Evolutionary conservation across 768 basidiomycete genomes (phyloP).

Genomic region (Mycena rebaudengoi): DNA sequence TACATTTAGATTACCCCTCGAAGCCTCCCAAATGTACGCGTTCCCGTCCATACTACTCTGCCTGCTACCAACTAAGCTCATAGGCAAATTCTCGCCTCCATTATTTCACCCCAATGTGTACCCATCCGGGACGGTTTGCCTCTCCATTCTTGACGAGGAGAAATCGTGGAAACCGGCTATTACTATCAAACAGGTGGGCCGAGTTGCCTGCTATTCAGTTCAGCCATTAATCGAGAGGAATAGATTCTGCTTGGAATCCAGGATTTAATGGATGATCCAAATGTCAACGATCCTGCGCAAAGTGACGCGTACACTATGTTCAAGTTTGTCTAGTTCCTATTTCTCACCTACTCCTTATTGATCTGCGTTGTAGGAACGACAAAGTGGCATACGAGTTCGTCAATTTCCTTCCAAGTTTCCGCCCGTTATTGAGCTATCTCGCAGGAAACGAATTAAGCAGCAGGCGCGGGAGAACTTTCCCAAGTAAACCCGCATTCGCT

Average conservation of each 20-base stretch:
- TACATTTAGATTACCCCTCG: constrained; percentile 83
- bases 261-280: constrained; percentile 94
- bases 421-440: constrained; percentile 7
- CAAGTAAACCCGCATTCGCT: constrained; percentile 57
- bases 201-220: not conserved
- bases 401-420: no score
- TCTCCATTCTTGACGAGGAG: constrained; percentile 98
- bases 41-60: not conserved
- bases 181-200: constrained; percentile 92
- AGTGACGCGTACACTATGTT: constrained; percentile 99
- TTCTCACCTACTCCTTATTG: not conserved
- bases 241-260: constrained; percentile 97
- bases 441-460: constrained; percentile 78
- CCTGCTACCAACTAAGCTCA: not conserved
- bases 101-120: constrained; percentile 99
- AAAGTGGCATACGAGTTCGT: constrained; percentile 94
- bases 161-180: constrained; percentile 99
- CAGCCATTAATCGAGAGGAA: constrained; percentile 5
- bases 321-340: constrained; percentile 71
- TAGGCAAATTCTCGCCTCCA: constrained; percentile 96
- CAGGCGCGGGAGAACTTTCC: constrained; percentile 93
- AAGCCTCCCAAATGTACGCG: constrained; percentile 88
- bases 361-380: constrained; percentile 75
- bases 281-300: constrained; percentile 97
- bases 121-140: constrained; percentile 97